Evolutionary conservation across 225 moss, liverwort and hornwort species (phyloP), one percentile per base, ranked within the genome.

Genomic region (Ulota crispa): DNA sequence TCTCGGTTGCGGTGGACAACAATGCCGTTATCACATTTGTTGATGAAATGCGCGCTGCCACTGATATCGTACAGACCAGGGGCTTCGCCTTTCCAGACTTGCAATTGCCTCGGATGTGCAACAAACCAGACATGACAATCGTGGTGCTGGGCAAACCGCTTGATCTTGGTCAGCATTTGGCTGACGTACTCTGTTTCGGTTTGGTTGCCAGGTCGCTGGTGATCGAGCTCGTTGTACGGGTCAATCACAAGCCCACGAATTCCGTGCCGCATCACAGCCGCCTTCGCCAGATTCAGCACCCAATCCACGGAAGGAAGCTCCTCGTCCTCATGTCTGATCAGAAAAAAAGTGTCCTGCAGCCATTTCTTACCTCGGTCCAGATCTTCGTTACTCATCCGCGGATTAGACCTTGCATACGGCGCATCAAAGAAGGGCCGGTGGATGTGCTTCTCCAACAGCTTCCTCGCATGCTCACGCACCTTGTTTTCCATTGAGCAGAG

Each of bases 91-190:
- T 32, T 92, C 99, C 99, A 99, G 15, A 85, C 93, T 85, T 92
- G 96, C 75, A 99, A 71, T 87, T 98, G 99, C 72, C 94, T 93
- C 73, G 99, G 99, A 86, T 99, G 99, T n/a, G 99, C 99, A 36
- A 99, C 99, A 86, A 99, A 99, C 99, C 96, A 96, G 77, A 99
- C 99, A 80, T 99, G 99, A 73, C 99, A 99, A 73, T 99, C 99
- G 73, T 99, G 93, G 82, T 96, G 99, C 89, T 99, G 99, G 37
- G 99, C 99, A 75, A 99, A 99, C 23, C 94, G 89, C 91, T 94
- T 99, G 70, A 99, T 90, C 60, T 94, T 94, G 31, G 99, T 96
- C 45, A 99, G 91, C 99, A 99, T 94, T 81, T 99, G 96, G 83
- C 99, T 99, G 43, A 99, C 99, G 85, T 99, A 99, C 81, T 99